phyloP scores from a whole-genome alignment of 208 protist genomes.

The Tritrichomonas musculus region DNA sequence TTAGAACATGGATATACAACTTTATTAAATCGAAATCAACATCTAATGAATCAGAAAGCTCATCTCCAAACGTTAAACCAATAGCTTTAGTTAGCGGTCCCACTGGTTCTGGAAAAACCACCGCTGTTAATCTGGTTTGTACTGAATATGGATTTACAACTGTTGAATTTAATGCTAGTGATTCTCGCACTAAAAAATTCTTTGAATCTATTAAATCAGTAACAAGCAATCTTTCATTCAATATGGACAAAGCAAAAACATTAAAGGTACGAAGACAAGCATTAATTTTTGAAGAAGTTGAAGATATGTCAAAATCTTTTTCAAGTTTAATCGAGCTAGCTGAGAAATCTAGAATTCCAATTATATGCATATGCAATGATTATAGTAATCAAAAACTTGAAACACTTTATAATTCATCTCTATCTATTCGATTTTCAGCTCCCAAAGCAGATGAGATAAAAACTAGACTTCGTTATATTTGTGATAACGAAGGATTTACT shows the following conservation, averaged over 20 bases:
- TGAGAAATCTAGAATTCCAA: constrained; percentile 67
- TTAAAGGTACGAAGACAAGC: too few relatives aligned
- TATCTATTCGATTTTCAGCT: constrained; percentile 76
- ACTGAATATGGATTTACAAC: not conserved
- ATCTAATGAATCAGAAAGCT: too few relatives aligned
- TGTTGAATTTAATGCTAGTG: not conserved
- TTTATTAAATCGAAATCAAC: not conserved
- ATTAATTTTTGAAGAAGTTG: constrained; percentile 98
- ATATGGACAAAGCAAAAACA: not conserved
- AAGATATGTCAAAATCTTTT: constrained; percentile 89
- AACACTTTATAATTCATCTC: constrained; percentile 78
- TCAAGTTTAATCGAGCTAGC: constrained; percentile 83
- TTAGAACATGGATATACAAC: not conserved
- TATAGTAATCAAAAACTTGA: constrained; percentile 76
- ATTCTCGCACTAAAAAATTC: constrained; percentile 47
- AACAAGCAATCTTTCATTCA: constrained; percentile 42
- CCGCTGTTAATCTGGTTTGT: not conserved
- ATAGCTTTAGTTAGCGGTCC: not conserved
- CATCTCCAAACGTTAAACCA: too few relatives aligned
- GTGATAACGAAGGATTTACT: constrained; percentile 67
- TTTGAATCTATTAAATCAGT: constrained; percentile 64
- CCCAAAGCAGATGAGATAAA: not conserved
- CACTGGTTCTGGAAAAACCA: not conserved
- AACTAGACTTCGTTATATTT: constrained; percentile 49
- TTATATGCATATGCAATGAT: constrained; percentile 98